phyloP scores from a whole-genome alignment of 805 yeast genomes.

The Wickerhamiella qilinensis region DNA sequence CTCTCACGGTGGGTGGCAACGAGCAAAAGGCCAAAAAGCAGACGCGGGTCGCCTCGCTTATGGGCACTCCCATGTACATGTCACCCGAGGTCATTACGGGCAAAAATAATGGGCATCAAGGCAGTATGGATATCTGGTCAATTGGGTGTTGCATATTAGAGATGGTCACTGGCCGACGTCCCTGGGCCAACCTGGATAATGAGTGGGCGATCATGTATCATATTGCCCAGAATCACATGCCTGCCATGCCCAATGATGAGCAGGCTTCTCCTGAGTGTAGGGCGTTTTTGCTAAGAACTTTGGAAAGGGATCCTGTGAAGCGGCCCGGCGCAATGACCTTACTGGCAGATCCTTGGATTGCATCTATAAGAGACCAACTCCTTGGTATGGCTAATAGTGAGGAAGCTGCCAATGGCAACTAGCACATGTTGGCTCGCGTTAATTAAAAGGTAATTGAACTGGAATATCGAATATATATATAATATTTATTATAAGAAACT shows the following conservation, averaged over 20 bases:
- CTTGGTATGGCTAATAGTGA: background rate
- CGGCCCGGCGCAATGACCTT: slow-evolving; percentile 77
- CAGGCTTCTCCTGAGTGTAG: slow-evolving; percentile 65
- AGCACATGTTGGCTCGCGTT: too few species aligned
- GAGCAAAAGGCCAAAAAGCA: slow-evolving; percentile 14
- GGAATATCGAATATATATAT: background rate
- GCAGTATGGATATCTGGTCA: slow-evolving; percentile 85
- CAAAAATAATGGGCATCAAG: slow-evolving; percentile 30
- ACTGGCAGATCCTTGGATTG: slow-evolving; percentile 27
- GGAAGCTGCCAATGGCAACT: too few species aligned
- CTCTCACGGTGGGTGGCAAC: slow-evolving; percentile 14
- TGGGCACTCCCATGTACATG: slow-evolving; percentile 99
- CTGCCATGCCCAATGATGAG: slow-evolving; percentile 64
- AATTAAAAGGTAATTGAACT: background rate
- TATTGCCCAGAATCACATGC: slow-evolving; percentile 88
- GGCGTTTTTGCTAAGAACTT: slow-evolving; percentile 53
- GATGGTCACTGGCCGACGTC: slow-evolving; percentile 92
- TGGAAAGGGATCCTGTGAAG: slow-evolving; percentile 66
- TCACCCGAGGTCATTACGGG: slow-evolving; percentile 94
- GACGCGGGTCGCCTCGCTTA: slow-evolving; percentile 26
- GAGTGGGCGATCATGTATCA: slow-evolving; percentile 99
- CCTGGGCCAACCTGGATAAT: slow-evolving; percentile 92
- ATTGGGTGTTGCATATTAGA: slow-evolving; percentile 90
- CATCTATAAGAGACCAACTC: slow-evolving; percentile 10
- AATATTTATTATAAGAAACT: background rate